Evolutionary conservation across 805 yeast species (phyloP).

Genomic region (Wickerhamiella nectarea): DNA sequence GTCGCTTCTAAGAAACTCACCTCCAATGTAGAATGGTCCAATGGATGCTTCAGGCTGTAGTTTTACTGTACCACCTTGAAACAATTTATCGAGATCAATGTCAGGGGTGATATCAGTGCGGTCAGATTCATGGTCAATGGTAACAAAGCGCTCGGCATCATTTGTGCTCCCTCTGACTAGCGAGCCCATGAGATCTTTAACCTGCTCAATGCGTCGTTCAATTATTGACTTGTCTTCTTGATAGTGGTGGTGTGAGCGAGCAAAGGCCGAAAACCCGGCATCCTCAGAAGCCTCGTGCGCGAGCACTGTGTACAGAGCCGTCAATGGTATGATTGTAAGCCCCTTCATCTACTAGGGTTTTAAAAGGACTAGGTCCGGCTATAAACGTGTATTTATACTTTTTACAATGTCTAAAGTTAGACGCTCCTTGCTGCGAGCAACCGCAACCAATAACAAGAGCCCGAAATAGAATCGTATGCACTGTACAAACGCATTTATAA

Average conservation of each 20-base stretch:
- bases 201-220: neutral
- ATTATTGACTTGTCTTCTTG: neutral
- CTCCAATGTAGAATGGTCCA: constrained; percentile 3
- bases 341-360: too few relatives aligned
- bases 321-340: too few relatives aligned
- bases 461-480: too few relatives aligned
- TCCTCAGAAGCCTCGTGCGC: neutral
- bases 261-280: constrained; percentile 1
- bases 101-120: neutral
- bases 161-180: too few relatives aligned
- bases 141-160: neutral
- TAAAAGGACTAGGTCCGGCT: too few relatives aligned
- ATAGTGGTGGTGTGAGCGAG: neutral
- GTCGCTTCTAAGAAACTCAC: constrained; percentile 3
- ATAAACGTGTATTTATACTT: too few relatives aligned
- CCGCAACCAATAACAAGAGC: too few relatives aligned
- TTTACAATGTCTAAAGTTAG: too few relatives aligned
- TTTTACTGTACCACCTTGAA: neutral
- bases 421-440: too few relatives aligned
- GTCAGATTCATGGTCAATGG: constrained; percentile 2
- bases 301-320: neutral
- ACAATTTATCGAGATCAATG: neutral
- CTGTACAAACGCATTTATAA: too few relatives aligned
- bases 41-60: neutral
- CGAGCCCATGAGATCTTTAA: neutral